A percentile compares a stretch with the other conserved stretches of the same genome.
phyloP scores from a whole-genome alignment of 2,329 filamentous ascomycete genomes.

The Paracamarosporium sp. region DNA sequence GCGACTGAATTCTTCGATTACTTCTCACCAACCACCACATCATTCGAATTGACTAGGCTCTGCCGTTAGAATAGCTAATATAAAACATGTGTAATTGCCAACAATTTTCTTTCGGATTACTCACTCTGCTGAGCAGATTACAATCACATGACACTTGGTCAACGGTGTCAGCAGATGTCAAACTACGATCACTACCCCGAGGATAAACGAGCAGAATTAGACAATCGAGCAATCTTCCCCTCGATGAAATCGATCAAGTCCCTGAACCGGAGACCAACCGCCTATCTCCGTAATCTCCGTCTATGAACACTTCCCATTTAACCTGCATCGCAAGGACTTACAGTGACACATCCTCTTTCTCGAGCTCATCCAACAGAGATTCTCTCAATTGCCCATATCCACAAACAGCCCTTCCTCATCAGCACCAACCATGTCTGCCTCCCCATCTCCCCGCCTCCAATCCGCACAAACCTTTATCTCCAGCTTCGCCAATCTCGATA shows the following conservation, averaged over 20 bases:
- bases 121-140: too few species aligned
- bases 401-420: background rate
- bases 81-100: background rate
- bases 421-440: background rate
- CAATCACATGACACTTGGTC: too few species aligned
- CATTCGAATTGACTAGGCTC: background rate
- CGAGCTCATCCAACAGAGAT: background rate
- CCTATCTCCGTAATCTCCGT: background rate
- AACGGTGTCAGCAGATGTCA: too few species aligned
- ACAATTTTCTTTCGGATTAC: too few species aligned
- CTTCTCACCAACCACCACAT: too few species aligned
- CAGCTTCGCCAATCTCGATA: constrained; percentile 5
- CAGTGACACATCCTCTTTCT: background rate
- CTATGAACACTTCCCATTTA: background rate
- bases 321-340: background rate
- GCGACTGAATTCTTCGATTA: background rate
- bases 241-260: too few species aligned
- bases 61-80: background rate
- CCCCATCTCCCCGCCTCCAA: background rate
- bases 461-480: constrained; percentile 2
- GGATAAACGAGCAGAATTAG: too few species aligned
- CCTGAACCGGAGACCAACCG: background rate
- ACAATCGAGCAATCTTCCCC: too few species aligned
- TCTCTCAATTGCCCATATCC: too few species aligned
- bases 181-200: too few species aligned